Evolutionary conservation across 2,329 filamentous ascomycete species (phyloP).

Genomic region (Trichoderma sp.): DNA sequence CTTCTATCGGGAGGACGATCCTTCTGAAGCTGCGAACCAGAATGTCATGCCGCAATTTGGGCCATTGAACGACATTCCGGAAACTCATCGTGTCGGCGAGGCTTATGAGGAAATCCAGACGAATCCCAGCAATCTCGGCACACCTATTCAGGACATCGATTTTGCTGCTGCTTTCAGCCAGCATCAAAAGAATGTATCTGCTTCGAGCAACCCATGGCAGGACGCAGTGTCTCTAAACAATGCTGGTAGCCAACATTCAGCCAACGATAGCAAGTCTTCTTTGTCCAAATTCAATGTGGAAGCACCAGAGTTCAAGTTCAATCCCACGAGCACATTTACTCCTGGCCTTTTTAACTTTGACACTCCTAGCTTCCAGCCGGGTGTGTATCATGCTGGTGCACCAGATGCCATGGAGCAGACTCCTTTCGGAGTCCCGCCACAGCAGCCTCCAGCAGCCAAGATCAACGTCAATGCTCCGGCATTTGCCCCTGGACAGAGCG

Average conservation of each 20-base stretch:
- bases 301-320: conserved; percentile 86
- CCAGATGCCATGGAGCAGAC: conserved; percentile 15
- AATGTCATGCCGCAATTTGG: conserved; percentile 44
- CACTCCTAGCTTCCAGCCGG: conserved; percentile 50
- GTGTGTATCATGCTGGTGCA: conserved; percentile 43
- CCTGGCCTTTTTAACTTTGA: conserved; percentile 55
- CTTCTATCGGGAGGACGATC: conserved; percentile 61
- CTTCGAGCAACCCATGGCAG: conserved; percentile 64
- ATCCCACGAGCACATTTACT: conserved; percentile 55
- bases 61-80: conserved; percentile 45
- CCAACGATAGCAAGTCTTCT: conserved; percentile 69
- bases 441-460: conserved; percentile 43
- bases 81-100: conserved; percentile 51
- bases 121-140: conserved; percentile 71
- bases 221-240: conserved; percentile 48
- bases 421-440: conserved; percentile 35
- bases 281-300: conserved; percentile 80
- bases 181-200: conserved; percentile 59
- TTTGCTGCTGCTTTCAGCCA: conserved; percentile 47
- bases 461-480: conserved; percentile 71
- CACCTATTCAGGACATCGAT: conserved; percentile 56
- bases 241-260: conserved; percentile 41
- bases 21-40: conserved; percentile 43
- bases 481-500: conserved; percentile 67
- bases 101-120: conserved; percentile 71